Conservation (phyloP, 148 eudicot genomes). For the Rhododendron mucronatum region DNA sequence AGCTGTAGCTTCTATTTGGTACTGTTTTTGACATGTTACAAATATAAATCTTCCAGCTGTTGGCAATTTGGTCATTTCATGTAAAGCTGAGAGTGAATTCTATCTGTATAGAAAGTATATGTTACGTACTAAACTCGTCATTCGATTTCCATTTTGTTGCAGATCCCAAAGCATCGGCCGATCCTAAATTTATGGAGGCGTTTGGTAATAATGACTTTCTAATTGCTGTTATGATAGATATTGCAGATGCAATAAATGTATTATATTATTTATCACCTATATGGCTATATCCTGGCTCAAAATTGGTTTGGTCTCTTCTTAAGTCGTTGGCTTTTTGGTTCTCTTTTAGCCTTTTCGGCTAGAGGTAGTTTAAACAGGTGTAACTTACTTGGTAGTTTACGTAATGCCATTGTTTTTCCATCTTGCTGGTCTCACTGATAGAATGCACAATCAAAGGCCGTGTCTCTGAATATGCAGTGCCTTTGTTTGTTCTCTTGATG, state of each 20-base stretch:
- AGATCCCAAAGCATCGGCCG: constrained; percentile 68
- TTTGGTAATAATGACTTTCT: constrained; percentile 51
- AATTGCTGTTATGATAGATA: background rate
- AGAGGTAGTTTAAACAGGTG: background rate
- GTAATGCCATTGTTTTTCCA: background rate
- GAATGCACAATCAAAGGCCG: background rate
- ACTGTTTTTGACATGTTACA: background rate
- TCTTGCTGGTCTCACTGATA: background rate
- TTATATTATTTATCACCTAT: background rate
- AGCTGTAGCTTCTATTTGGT: background rate
- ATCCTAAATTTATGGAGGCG: constrained; percentile 75
- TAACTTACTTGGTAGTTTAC: background rate
- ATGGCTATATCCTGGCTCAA: background rate
- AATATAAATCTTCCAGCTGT: background rate
- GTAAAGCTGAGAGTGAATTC: background rate
- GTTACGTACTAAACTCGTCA: background rate
- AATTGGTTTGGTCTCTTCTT: background rate
- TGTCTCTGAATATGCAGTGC: background rate
- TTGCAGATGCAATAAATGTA: background rate
- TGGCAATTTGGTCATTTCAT: background rate
- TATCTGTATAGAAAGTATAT: background rate
- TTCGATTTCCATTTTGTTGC: constrained; percentile 17
- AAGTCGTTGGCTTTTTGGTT: background rate
- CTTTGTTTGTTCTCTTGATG: background rate
- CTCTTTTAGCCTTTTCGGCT: background rate